A percentile compares a stretch with the other conserved stretches of the same genome.
Evolutionary conservation across 768 basidiomycete genomes (phyloP).

Genomic region (Trametopsis cervina): DNA sequence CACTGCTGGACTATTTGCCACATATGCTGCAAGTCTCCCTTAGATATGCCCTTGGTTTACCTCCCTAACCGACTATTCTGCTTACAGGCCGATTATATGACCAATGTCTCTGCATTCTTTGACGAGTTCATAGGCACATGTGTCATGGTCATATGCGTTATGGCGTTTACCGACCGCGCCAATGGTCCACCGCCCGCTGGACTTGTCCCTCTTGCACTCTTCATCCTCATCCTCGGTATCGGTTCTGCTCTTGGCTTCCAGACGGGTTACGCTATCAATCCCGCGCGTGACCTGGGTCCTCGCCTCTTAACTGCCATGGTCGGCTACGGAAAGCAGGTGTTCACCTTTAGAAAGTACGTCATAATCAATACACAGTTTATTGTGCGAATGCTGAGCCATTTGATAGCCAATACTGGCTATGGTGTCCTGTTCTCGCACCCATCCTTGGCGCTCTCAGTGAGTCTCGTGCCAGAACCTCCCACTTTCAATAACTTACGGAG

Average conservation of each 20-base stretch:
- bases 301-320: conserved; percentile 64
- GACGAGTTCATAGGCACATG: conserved; percentile 49
- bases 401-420: conserved; percentile 64
- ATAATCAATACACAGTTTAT: neutral
- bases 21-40: conserved; percentile 45
- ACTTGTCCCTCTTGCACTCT: conserved; percentile 47
- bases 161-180: conserved; percentile 45
- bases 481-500: neutral
- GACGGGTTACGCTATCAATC: conserved; percentile 58
- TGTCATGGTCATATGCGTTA: conserved; percentile 46
- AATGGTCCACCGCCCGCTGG: conserved; percentile 43
- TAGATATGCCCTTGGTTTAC: neutral
- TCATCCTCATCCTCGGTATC: conserved; percentile 53
- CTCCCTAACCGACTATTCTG: neutral
- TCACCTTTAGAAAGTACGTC: conserved; percentile 36
- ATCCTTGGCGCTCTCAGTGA: conserved; percentile 46
- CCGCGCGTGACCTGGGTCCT: conserved; percentile 68
- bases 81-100: conserved; percentile 34
- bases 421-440: conserved; percentile 57
- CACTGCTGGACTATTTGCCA: conserved; percentile 53
- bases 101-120: conserved; percentile 38
- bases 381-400: conserved; percentile 17
- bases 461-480: neutral
- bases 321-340: conserved; percentile 55
- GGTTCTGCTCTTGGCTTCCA: conserved; percentile 54